phyloP scores from a whole-genome alignment of 192 early-diverging fungal species.

The Coemansia sp. region DNA sequence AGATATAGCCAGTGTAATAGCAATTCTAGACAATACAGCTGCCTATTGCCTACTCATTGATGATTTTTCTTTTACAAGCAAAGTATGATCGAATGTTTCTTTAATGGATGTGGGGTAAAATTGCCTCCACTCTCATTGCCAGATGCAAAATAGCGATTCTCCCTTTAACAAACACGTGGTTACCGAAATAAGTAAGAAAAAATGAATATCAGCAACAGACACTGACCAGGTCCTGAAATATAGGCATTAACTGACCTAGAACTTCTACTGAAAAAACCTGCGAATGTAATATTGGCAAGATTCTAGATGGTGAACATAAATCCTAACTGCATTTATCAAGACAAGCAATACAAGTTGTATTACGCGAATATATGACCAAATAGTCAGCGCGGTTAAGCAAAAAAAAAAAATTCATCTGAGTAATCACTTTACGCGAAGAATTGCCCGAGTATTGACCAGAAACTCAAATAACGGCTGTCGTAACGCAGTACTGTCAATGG shows the following conservation, averaged over 20 bases:
- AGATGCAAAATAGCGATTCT: neutral
- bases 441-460: constrained; percentile 40
- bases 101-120: neutral
- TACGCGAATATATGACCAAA: neutral
- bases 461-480: constrained; percentile 53
- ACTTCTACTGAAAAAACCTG: neutral
- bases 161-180: neutral
- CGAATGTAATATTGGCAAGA: neutral
- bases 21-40: neutral
- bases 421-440: constrained; percentile 34
- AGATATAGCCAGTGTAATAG: neutral
- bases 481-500: constrained; percentile 38
- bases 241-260: neutral
- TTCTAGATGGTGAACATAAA: neutral
- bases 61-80: neutral
- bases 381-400: neutral
- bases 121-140: neutral
- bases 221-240: neutral
- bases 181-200: neutral
- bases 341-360: neutral
- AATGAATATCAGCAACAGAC: neutral
- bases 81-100: neutral
- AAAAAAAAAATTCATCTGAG: too few species aligned
- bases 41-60: neutral
- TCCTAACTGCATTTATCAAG: neutral